Conservation (phyloP, 2,329 filamentous ascomycete species). For the Ascochyta pisi region DNA sequence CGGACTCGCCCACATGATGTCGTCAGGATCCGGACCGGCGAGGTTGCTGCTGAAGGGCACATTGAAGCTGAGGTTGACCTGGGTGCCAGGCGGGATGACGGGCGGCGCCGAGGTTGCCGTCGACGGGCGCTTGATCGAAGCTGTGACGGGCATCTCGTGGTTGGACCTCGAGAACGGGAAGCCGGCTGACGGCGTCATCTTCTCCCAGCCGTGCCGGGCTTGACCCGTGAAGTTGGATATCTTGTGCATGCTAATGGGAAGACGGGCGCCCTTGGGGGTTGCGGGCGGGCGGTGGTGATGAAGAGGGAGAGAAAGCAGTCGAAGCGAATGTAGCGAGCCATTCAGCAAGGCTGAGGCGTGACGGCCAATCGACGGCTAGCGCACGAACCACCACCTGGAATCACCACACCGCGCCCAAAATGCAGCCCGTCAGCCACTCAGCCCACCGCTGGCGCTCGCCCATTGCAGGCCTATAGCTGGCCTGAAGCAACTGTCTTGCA, state of each 20-base stretch:
- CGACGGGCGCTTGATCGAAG: slow-evolving; percentile 64
- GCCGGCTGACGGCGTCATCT: slow-evolving; percentile 67
- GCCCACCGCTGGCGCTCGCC: background rate
- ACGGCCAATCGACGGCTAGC: slow-evolving; percentile 13
- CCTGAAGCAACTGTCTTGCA: slow-evolving; percentile 1
- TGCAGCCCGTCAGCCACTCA: slow-evolving; percentile 2
- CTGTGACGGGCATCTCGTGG: slow-evolving; percentile 60
- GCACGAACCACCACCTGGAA: slow-evolving; percentile 11
- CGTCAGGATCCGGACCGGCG: slow-evolving; percentile 88
- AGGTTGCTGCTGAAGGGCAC: slow-evolving; percentile 94
- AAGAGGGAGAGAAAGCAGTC: slow-evolving; percentile 28
- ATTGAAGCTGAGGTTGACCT: slow-evolving; percentile 95
- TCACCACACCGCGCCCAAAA: slow-evolving; percentile 21
- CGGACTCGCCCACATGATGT: slow-evolving; percentile 90
- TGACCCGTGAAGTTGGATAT: slow-evolving; percentile 72
- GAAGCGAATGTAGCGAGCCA: slow-evolving; percentile 23
- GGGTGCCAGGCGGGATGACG: slow-evolving; percentile 74
- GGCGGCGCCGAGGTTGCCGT: slow-evolving; percentile 59
- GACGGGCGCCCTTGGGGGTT: slow-evolving; percentile 38
- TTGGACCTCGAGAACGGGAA: slow-evolving; percentile 69
- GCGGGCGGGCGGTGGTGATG: slow-evolving; percentile 31
- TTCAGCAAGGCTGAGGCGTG: slow-evolving; percentile 24
- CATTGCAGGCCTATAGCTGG: background rate
- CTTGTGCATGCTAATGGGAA: slow-evolving; percentile 64
- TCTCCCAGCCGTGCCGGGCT: slow-evolving; percentile 72